Evolutionary conservation across 352 stramenopile species (phyloP), one percentile per base, ranked within the genome.

Genomic region (Globisporangium spinosum): DNA sequence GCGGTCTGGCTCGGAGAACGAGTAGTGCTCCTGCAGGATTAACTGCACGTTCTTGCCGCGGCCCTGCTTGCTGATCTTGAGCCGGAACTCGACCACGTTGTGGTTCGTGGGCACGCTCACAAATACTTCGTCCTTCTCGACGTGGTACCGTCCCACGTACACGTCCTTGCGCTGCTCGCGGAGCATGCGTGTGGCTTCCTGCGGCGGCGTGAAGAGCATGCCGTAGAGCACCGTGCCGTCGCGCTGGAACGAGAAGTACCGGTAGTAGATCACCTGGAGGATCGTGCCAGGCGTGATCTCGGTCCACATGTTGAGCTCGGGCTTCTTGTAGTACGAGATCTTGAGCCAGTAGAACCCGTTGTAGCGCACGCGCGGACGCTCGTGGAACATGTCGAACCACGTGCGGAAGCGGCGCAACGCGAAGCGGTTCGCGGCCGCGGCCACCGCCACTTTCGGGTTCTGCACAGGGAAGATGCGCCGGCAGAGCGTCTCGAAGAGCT

Each of bases 321-420:
- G 84, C 69, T 90, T 92, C 77, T 94, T 93, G 77, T 92, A 91
- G 75, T 94, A 93, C 66, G 76, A 84, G 15, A 89, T 78, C 57
- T 82, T 82, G 58, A 93, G 81, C 69, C 75, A 88, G 72, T 94
- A 94, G 65, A 92, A 91, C 32, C 86, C 85, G 63, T 90, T 90
- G 77, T 94, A 79, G 35, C 85, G 84, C 71, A 94, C 84, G 12
- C 83, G 86, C 13, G 86, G 86, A 0, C 83, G 67, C 1, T 83
- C 71, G 34, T 81, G 64, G 71, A 94, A 87, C 84, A 94, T 94
- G 54, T 82, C 72, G 49, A 82, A 87, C 86, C 86, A 94, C 59
- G 80, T 86, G 2, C 67, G 64, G 67, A 87, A 94, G 32, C 79
- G 77, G 47, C 86, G 80, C 53, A 94, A 69, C 69, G 73, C 65